Percentiles rank a stretch among this genome's conserved stretches.
phyloP scores from a whole-genome alignment of 352 stramenopile species.

The Phytophthora constricta region DNA sequence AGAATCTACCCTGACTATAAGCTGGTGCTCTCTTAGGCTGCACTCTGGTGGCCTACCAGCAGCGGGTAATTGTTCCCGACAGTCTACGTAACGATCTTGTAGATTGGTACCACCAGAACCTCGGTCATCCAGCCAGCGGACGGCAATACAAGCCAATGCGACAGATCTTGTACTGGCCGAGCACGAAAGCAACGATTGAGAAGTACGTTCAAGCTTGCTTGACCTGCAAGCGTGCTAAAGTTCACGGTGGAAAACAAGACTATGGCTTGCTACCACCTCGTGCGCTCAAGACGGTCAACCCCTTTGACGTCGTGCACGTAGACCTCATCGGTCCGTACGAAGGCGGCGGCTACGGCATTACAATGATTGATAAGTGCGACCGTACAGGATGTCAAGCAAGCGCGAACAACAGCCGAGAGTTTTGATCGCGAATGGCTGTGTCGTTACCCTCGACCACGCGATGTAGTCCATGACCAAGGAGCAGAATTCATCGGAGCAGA shows the following conservation, averaged over 20 bases:
- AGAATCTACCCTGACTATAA: too few relatives aligned
- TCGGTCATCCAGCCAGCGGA: not conserved
- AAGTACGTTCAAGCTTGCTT: not conserved
- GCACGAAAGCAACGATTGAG: not conserved
- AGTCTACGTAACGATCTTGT: slow-evolving; percentile 5
- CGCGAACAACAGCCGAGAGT: not conserved
- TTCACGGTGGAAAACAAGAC: slow-evolving; percentile 11
- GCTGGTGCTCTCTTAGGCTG: too few relatives aligned
- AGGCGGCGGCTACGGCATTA: not conserved
- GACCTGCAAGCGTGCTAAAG: slow-evolving; percentile 3
- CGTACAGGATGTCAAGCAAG: not conserved
- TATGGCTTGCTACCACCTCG: not conserved
- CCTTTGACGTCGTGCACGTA: slow-evolving; percentile 10
- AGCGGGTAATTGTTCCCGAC: slow-evolving; percentile 6
- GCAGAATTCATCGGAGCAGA: not conserved
- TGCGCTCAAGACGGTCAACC: not conserved
- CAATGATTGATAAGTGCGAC: not conserved
- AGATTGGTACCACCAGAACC: slow-evolving; percentile 6
- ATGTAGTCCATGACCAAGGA: not conserved
- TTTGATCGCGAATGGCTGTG: slow-evolving; percentile 7
- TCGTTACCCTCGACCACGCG: not conserved
- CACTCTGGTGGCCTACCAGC: not conserved
- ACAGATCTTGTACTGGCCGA: not conserved
- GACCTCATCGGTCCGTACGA: slow-evolving; percentile 5
- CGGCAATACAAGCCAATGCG: not conserved